Evolutionary conservation across 192 early-diverging fungal genomes (phyloP).

Genomic region (Linnemannia schmuckeri): DNA sequence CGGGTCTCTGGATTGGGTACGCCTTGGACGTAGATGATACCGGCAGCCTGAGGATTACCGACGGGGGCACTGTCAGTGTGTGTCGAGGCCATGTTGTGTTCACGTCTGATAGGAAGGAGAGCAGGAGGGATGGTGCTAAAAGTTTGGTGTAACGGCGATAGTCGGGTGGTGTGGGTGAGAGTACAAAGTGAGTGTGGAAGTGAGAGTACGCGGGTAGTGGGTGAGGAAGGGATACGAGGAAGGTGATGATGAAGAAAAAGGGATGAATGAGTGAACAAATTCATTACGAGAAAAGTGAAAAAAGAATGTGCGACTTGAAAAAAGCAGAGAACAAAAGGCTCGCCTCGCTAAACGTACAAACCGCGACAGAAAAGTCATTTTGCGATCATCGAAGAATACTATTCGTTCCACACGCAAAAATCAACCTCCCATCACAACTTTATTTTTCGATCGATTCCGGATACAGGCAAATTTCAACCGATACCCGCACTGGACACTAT

Average conservation of each 20-base stretch:
- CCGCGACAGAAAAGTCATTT: neutral
- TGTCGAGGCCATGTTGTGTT: conserved; percentile 1
- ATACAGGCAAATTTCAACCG: neutral
- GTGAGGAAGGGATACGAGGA: neutral
- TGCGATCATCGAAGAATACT: neutral
- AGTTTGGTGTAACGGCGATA: neutral
- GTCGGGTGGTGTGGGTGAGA: neutral
- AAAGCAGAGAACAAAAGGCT: too few relatives aligned
- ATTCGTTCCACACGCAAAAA: neutral
- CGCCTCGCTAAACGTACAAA: neutral
- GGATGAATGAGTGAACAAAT: neutral
- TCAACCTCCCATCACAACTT: neutral
- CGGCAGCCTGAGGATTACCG: conserved; percentile 24
- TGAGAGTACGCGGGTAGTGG: too few relatives aligned
- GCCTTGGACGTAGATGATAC: conserved; percentile 47
- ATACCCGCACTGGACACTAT: neutral
- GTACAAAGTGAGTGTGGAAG: neutral
- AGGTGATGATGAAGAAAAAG: neutral
- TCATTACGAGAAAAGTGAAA: neutral
- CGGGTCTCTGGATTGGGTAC: conserved; percentile 58
- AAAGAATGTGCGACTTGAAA: neutral
- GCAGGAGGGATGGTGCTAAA: neutral
- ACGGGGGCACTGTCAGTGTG: conserved; percentile 1
- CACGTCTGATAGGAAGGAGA: neutral
- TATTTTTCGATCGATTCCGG: neutral